Evolutionary conservation across 768 basidiomycete species (phyloP).

Genomic region (Boletus rubescentipes): DNA sequence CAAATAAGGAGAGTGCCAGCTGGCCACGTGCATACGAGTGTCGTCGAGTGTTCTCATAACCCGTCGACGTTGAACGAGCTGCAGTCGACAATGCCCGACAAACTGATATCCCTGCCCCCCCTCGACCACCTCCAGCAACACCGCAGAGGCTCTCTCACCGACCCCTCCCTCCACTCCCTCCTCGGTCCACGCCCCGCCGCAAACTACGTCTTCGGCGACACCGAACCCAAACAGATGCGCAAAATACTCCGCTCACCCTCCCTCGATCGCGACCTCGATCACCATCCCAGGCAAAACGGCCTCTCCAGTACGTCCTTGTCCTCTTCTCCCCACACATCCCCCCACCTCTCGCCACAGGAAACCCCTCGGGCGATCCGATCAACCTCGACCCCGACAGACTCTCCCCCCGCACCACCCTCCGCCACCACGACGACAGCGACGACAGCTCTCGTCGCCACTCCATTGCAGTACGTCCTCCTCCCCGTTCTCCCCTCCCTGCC

Average conservation of each 20-base stretch:
- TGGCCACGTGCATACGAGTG: constrained; percentile 28
- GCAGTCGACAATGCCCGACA: constrained; percentile 19
- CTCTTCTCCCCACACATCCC: constrained; percentile 9
- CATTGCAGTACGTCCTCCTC: constrained; percentile 51
- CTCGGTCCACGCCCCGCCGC: constrained; percentile 58
- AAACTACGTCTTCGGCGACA: constrained; percentile 69
- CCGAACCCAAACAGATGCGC: constrained; percentile 44
- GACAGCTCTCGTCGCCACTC: constrained; percentile 70
- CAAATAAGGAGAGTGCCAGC: neutral
- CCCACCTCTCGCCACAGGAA: constrained; percentile 27
- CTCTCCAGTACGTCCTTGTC: constrained; percentile 22
- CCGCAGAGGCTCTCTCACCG: constrained; percentile 80
- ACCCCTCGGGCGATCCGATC: constrained; percentile 16
- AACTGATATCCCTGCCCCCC: constrained; percentile 62
- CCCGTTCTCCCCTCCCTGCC: neutral
- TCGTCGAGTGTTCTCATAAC: constrained; percentile 27
- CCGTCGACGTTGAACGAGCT: constrained; percentile 8
- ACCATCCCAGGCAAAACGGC: constrained; percentile 19
- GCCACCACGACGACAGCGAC: constrained; percentile 56
- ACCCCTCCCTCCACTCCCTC: constrained; percentile 66
- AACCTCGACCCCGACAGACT: constrained; percentile 29
- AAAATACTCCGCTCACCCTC: constrained; percentile 62
- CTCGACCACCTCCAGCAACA: constrained; percentile 79
- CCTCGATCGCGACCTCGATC: constrained; percentile 38
- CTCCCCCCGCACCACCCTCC: constrained; percentile 26